phyloP scores from a whole-genome alignment of 2,329 filamentous ascomycete genomes.

The Tolypocladium ophioglossoides region DNA sequence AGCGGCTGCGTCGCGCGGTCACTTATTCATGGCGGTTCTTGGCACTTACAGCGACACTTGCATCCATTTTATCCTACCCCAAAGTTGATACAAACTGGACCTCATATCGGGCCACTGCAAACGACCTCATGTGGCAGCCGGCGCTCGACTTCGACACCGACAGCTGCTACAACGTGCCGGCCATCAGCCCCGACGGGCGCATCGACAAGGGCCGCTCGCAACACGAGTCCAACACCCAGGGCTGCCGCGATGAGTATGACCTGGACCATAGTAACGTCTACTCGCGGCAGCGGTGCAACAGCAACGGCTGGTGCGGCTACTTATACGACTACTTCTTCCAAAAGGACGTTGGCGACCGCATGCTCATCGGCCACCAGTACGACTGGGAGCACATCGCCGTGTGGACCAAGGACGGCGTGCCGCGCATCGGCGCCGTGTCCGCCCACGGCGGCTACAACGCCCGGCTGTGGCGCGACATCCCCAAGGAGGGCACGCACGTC shows the following conservation, averaged over 20 bases:
- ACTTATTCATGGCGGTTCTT: too few species aligned
- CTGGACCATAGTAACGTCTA: constrained; percentile 30
- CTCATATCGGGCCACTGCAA: constrained; percentile 8
- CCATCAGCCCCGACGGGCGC: constrained; percentile 22
- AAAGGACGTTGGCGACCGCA: constrained; percentile 23
- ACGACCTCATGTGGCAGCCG: constrained; percentile 15
- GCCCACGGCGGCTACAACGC: constrained; percentile 21
- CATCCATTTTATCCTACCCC: too few species aligned
- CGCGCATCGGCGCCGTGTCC: constrained; percentile 18
- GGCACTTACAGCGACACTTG: neutral
- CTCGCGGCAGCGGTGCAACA: constrained; percentile 30
- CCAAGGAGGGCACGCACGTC: constrained; percentile 18
- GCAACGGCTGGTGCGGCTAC: constrained; percentile 30
- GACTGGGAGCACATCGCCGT: constrained; percentile 27
- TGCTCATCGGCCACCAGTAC: constrained; percentile 24
- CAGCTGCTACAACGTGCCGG: constrained; percentile 28
- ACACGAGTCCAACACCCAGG: constrained; percentile 14
- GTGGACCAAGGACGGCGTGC: constrained; percentile 16
- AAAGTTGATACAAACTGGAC: too few species aligned
- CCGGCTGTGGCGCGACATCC: constrained; percentile 9
- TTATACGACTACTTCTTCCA: constrained; percentile 37
- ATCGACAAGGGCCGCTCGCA: constrained; percentile 19
- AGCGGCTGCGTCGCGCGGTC: too few species aligned
- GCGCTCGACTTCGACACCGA: constrained; percentile 21
- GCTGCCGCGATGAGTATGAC: constrained; percentile 22